Evolutionary conservation across 2,329 filamentous ascomycete genomes (phyloP).

Genomic region (Fusarium burgessii): DNA sequence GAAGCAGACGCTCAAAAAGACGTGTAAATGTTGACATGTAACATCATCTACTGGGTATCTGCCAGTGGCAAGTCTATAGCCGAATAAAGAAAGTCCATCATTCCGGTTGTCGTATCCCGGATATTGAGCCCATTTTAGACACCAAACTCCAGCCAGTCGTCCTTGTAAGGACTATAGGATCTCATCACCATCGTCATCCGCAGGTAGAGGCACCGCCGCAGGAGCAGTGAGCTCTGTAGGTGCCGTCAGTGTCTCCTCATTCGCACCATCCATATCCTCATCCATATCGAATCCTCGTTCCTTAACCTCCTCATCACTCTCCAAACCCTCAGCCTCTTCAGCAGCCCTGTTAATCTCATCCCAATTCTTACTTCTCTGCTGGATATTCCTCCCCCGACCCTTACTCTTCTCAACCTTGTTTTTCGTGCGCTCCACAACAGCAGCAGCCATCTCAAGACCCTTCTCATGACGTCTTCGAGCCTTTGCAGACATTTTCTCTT

Average conservation of each 20-base stretch:
- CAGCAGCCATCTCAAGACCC: slow-evolving; percentile 69
- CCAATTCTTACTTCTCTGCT: slow-evolving; percentile 66
- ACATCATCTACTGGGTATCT: slow-evolving; percentile 42
- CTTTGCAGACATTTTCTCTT: slow-evolving; percentile 65
- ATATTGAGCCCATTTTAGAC: slow-evolving; percentile 43
- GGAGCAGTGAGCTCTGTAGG: neutral
- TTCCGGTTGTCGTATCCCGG: slow-evolving; percentile 26
- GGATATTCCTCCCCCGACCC: slow-evolving; percentile 59
- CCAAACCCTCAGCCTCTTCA: slow-evolving; percentile 18
- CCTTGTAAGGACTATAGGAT: slow-evolving; percentile 45
- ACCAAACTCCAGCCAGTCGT: slow-evolving; percentile 44
- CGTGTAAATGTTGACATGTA: slow-evolving; percentile 22
- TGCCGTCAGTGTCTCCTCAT: slow-evolving; percentile 6
- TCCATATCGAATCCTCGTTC: slow-evolving; percentile 50
- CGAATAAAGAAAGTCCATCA: slow-evolving; percentile 32
- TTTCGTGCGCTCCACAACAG: slow-evolving; percentile 68
- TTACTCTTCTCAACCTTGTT: slow-evolving; percentile 68
- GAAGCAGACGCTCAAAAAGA: neutral
- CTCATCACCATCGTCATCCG: slow-evolving; percentile 51
- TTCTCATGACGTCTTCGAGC: slow-evolving; percentile 68
- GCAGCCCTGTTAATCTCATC: slow-evolving; percentile 66
- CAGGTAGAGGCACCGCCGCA: slow-evolving; percentile 18
- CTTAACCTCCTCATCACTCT: slow-evolving; percentile 37
- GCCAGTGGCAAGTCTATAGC: slow-evolving; percentile 35
- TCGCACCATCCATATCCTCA: slow-evolving; percentile 51